Evolutionary conservation across 2,329 filamentous ascomycete genomes (phyloP), one percentile per base, ranked within the genome.

Genomic region (Aschersonia sp.): DNA sequence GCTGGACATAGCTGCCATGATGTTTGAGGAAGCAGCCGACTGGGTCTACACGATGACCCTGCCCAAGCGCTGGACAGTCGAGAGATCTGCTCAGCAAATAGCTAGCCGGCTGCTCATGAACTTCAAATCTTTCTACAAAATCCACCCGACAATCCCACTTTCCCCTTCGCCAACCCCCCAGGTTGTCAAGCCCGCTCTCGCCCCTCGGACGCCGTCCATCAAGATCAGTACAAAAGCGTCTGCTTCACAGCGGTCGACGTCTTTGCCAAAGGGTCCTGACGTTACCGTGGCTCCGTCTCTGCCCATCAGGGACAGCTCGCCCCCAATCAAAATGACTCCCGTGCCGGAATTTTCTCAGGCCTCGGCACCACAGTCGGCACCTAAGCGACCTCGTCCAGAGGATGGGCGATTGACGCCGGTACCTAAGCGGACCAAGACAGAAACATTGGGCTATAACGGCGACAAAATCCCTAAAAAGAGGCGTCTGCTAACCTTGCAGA

Each of bases 21-120:
- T 71, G 66, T 70, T 70, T 52, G 67, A 70, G 49, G 66, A 69
- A 51, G 65, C 67, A 10, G 56, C 59, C 43, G 62, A 61, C 45
- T 71, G 66, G 63, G 58, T 69, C 7, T 46, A 70, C 9, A 69
- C 66, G 1, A 48, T 70, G 12, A 61, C 61, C 49, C 57, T 67
- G 46, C 68, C 68, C 7, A 67, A 67, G 53, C 59, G 56, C 7
- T 70, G 67, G 67, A 66, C 56, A 52, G 61, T 60, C 12, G 61
- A 63, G 51, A 61, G 65, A 49, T 57, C 62, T 5, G 54, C 56
- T 8, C 58, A 61, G 48, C 61, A 63, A 50, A 56, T 63, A n/a
- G 56, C 59, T 7, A 62, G 65, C 47, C 61, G 59, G 50, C 56
- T 66, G 43, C 53, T 65, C 29, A 50, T 68, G 45, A 59, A 56